phyloP scores from a whole-genome alignment of 2,329 filamentous ascomycete genomes.

The Parascedosporium putredinis region DNA sequence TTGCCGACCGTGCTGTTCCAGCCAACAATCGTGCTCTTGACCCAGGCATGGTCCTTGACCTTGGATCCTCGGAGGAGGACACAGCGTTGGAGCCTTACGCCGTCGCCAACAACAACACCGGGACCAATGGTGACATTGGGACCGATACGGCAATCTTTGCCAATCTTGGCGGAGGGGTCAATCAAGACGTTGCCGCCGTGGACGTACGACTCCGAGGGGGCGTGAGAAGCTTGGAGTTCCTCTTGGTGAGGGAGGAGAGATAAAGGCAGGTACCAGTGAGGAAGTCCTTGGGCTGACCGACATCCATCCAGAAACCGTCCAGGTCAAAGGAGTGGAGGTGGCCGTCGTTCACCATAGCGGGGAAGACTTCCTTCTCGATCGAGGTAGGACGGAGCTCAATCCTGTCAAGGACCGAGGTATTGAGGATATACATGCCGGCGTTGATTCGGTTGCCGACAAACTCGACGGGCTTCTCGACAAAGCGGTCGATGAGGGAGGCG shows the following conservation, averaged over 20 bases:
- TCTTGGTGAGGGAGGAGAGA: slow-evolving; percentile 85
- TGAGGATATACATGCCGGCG: slow-evolving; percentile 95
- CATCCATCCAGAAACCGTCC: slow-evolving; percentile 98
- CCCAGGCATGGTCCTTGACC: slow-evolving; percentile 97
- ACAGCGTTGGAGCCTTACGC: slow-evolving; percentile 85
- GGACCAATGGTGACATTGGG: slow-evolving; percentile 95
- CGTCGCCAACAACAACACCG: slow-evolving; percentile 84
- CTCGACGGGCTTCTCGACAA: slow-evolving; percentile 98
- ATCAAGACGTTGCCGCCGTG: slow-evolving; percentile 94
- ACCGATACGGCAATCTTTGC: slow-evolving; percentile 95
- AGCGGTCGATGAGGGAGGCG: slow-evolving; percentile 86
- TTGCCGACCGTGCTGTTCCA: slow-evolving; percentile 96
- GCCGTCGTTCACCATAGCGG: slow-evolving; percentile 79
- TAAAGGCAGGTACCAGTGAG: slow-evolving; percentile 92
- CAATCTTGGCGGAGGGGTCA: slow-evolving; percentile 88
- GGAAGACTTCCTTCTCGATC: slow-evolving; percentile 99
- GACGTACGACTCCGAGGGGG: slow-evolving; percentile 66
- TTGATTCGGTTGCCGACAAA: slow-evolving; percentile 99
- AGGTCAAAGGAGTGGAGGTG: slow-evolving; percentile 93
- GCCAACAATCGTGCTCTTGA: slow-evolving; percentile 96
- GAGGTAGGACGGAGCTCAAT: slow-evolving; percentile 95
- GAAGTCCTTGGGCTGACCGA: slow-evolving; percentile 98
- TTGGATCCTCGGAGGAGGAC: slow-evolving; percentile 83
- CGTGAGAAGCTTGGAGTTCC: slow-evolving; percentile 74
- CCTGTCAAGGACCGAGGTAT: slow-evolving; percentile 78